phyloP scores from a whole-genome alignment of 2,329 filamentous ascomycete species.

The Phialocephala subalpina region DNA sequence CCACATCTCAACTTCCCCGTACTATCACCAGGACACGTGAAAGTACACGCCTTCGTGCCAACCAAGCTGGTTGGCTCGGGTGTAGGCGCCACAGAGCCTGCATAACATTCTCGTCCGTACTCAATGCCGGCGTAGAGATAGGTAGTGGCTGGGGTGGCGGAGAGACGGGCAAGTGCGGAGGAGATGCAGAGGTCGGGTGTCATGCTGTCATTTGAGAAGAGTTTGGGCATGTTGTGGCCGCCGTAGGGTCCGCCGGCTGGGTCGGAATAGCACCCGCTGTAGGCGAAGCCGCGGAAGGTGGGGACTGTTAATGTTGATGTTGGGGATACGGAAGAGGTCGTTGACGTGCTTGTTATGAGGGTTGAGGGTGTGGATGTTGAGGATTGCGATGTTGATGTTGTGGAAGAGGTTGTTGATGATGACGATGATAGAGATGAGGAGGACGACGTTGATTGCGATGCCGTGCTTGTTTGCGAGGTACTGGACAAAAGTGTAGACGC shows the following conservation, averaged over 20 bases:
- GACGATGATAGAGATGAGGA: slow-evolving; percentile 6
- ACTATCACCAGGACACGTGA: slow-evolving; percentile 39
- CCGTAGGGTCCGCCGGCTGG: slow-evolving; percentile 29
- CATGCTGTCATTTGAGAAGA: slow-evolving; percentile 45
- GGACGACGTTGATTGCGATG: slow-evolving; percentile 2
- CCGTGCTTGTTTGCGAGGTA: not conserved
- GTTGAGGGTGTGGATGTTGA: slow-evolving; percentile 16
- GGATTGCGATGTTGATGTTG: slow-evolving; percentile 18
- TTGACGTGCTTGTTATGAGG: slow-evolving; percentile 18
- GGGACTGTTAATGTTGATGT: slow-evolving; percentile 10
- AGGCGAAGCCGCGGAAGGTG: slow-evolving; percentile 42
- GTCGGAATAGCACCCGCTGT: slow-evolving; percentile 44
- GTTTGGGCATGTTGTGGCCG: slow-evolving; percentile 43
- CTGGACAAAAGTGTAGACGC: slow-evolving; percentile 7
- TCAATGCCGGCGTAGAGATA: slow-evolving; percentile 44
- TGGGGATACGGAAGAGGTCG: not conserved
- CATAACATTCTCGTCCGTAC: slow-evolving; percentile 47
- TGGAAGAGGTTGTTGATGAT: not conserved
- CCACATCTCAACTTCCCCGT: slow-evolving; percentile 41
- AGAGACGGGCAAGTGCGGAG: slow-evolving; percentile 41
- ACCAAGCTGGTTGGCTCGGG: slow-evolving; percentile 39
- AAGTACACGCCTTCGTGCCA: slow-evolving; percentile 44
- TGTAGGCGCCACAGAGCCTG: slow-evolving; percentile 35
- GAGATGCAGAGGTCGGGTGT: slow-evolving; percentile 47
- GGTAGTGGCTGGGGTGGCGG: slow-evolving; percentile 40